Evolutionary conservation across 768 basidiomycete genomes (phyloP).

Genomic region (Pleurotus sapidus): DNA sequence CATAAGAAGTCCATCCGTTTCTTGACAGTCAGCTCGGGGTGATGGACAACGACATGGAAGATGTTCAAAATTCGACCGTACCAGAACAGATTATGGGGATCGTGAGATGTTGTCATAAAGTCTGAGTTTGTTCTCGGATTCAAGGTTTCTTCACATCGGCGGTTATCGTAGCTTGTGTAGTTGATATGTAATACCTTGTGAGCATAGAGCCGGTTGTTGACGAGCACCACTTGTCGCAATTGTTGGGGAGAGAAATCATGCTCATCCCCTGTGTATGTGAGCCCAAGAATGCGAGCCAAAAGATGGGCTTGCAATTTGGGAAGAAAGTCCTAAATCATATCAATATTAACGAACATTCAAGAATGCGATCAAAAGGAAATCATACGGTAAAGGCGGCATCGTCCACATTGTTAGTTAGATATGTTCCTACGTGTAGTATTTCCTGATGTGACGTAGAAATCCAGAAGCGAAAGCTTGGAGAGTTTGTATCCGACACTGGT

Average conservation of each 20-base stretch:
- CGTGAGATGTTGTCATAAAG: conserved; percentile 19
- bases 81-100: conserved; percentile 12
- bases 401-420: conserved; percentile 9
- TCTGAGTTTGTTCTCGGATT: conserved; percentile 21
- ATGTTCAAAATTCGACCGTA: conserved; percentile 15
- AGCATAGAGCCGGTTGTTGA: conserved; percentile 20
- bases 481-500: conserved; percentile 2
- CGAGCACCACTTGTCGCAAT: conserved; percentile 9
- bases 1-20: conserved; percentile 15
- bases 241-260: conserved; percentile 13
- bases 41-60: conserved; percentile 2
- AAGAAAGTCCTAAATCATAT: conserved; percentile 18
- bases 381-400: conserved; percentile 17
- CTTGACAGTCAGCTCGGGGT: not conserved
- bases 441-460: conserved; percentile 16
- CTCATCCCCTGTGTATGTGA: conserved; percentile 13
- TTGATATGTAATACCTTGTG: conserved; percentile 18
- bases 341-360: not conserved
- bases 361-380: not conserved
- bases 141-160: conserved; percentile 19
- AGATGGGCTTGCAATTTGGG: conserved; percentile 25
- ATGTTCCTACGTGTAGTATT: conserved; percentile 3
- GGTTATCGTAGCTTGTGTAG: conserved; percentile 27
- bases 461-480: not conserved
- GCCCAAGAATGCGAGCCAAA: conserved; percentile 19